These are phyloP conservation scores for Eucalyptus guilfoylei DNA, from an alignment of 345 rosid genomes.

Conservation along the genomic window DNA sequence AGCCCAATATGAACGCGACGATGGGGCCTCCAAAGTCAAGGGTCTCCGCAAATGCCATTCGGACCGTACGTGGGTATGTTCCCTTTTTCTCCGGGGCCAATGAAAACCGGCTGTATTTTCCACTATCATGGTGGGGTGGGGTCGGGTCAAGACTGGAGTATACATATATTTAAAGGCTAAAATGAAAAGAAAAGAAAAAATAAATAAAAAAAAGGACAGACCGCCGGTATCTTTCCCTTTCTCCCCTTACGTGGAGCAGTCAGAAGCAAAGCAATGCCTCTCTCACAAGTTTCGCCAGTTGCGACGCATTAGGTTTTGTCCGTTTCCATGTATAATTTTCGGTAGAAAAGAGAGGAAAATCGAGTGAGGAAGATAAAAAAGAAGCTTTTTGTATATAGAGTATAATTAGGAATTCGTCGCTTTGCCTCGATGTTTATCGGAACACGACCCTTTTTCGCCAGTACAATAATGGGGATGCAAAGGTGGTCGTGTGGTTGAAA, in stretches of 20 bases:
- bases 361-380: no score
- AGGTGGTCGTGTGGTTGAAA: background rate
- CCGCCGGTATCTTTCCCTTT: background rate
- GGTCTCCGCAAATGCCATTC: background rate
- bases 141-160: background rate
- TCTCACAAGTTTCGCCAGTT: background rate
- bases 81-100: background rate
- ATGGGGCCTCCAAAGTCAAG: accelerated
- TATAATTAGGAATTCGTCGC: background rate
- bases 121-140: background rate
- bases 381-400: background rate
- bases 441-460: background rate
- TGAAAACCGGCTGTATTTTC: background rate
- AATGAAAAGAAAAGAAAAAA: no score
- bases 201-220: background rate
- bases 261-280: background rate
- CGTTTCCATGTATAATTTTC: background rate
- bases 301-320: background rate
- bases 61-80: background rate
- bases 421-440: background rate
- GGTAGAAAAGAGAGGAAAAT: background rate
- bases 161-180: background rate
- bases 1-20: background rate
- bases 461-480: background rate
- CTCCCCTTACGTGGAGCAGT: background rate